Conservation (phyloP, 2,329 filamentous ascomycete genomes). For the Didymosphaeria variabile region DNA sequence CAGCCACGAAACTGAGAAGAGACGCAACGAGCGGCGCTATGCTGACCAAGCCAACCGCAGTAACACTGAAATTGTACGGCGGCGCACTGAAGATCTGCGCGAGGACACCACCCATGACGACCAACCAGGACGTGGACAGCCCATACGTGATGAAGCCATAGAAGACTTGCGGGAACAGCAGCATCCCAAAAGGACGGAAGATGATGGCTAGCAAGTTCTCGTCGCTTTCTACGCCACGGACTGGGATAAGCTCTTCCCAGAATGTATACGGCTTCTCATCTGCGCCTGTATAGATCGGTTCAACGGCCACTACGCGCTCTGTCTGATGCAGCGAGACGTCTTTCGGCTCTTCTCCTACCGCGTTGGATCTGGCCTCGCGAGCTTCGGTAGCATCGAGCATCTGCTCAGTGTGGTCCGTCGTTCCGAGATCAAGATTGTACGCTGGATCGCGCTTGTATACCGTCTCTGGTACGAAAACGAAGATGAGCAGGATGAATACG, state of each 20-base stretch:
- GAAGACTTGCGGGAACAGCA: slow-evolving; percentile 41
- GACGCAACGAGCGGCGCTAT: slow-evolving; percentile 77
- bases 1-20: slow-evolving; percentile 77
- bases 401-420: slow-evolving; percentile 30
- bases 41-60: slow-evolving; percentile 35
- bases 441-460: slow-evolving; percentile 72
- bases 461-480: slow-evolving; percentile 85
- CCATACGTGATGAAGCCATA: slow-evolving; percentile 40
- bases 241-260: slow-evolving; percentile 29
- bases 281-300: slow-evolving; percentile 31
- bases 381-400: slow-evolving; percentile 25
- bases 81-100: slow-evolving; percentile 41
- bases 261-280: slow-evolving; percentile 33
- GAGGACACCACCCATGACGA: slow-evolving; percentile 35
- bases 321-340: slow-evolving; percentile 16
- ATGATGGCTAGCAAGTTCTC: slow-evolving; percentile 37
- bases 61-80: slow-evolving; percentile 40
- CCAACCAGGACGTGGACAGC: slow-evolving; percentile 34
- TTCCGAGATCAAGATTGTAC: slow-evolving; percentile 72
- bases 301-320: slow-evolving; percentile 15
- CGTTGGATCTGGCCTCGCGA: background rate
- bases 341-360: slow-evolving; percentile 25
- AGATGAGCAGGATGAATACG: slow-evolving; percentile 80
- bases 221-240: slow-evolving; percentile 30
- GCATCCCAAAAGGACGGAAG: slow-evolving; percentile 41